Percentiles rank a stretch among this genome's conserved stretches.
Conservation (phyloP, 768 basidiomycete species). For the Lactifluus subvellereus region DNA sequence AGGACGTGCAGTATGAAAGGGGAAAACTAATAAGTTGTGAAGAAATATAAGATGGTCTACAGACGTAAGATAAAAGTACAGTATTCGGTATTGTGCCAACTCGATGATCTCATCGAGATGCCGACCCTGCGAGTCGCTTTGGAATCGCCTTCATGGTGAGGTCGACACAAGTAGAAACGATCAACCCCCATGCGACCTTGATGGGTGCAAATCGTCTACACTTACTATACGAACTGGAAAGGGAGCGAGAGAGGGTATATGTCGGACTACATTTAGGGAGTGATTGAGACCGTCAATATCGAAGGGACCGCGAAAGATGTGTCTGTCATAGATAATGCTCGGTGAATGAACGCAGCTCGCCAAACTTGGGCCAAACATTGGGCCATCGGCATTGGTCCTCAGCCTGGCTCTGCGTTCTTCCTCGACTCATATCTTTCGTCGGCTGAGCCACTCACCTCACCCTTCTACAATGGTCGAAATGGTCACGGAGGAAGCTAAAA, state of each 20-base stretch:
- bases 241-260: too few relatives aligned
- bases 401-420: background rate
- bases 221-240: too few relatives aligned
- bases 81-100: background rate
- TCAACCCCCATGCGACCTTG: too few relatives aligned
- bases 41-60: too few relatives aligned
- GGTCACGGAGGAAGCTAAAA: slow-evolving; percentile 70
- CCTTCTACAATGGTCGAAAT: slow-evolving; percentile 18
- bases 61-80: slow-evolving; percentile 13
- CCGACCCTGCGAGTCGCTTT: too few relatives aligned
- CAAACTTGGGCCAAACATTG: background rate
- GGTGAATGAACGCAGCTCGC: background rate
- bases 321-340: too few relatives aligned
- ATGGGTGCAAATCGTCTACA: too few relatives aligned
- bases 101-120: background rate
- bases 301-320: too few relatives aligned
- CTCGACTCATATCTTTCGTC: background rate
- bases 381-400: background rate
- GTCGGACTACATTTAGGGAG: too few relatives aligned
- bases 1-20: background rate
- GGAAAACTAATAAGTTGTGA: background rate
- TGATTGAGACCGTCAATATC: too few relatives aligned
- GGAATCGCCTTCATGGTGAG: too few relatives aligned
- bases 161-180: too few relatives aligned
- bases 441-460: background rate